Conservation (phyloP, 352 stramenopile species). For the Globisporangium irregulare region DNA sequence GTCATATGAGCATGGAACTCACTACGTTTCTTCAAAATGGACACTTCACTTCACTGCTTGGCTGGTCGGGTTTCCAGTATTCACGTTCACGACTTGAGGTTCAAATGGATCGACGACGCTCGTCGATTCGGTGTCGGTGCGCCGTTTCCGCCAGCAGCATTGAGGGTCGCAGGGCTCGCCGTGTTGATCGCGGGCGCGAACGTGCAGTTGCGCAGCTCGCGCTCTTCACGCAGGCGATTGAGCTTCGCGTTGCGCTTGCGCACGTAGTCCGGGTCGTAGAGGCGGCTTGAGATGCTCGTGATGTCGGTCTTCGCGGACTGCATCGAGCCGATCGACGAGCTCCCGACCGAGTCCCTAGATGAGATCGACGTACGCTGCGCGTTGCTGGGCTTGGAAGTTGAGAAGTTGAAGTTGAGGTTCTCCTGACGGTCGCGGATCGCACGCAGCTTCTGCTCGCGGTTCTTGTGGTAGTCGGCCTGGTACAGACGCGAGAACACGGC, state of each 20-base stretch:
- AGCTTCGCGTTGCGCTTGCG: conserved; percentile 73
- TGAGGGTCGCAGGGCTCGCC: conserved; percentile 24
- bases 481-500: conserved; percentile 82
- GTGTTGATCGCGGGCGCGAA: conserved; percentile 70
- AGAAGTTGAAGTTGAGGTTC: conserved; percentile 50
- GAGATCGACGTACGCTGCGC: conserved; percentile 40
- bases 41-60: background rate
- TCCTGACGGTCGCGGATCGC: conserved; percentile 64
- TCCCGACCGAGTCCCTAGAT: conserved; percentile 63
- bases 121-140: conserved; percentile 7
- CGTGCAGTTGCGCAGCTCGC: conserved; percentile 78
- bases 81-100: conserved; percentile 13
- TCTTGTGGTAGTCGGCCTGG: conserved; percentile 83
- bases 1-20: background rate
- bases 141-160: conserved; percentile 6
- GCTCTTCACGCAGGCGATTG: conserved; percentile 72
- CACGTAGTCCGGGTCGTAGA: conserved; percentile 86
- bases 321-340: conserved; percentile 55
- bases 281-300: conserved; percentile 65
- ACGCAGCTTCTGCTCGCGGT: conserved; percentile 65
- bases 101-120: conserved; percentile 12
- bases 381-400: conserved; percentile 40
- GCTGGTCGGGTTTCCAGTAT: background rate
- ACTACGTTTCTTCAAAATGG: conserved; percentile 1
- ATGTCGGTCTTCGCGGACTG: conserved; percentile 78